phyloP scores from a whole-genome alignment of 139 green algal species.

The Chlorella vulgaris region DNA sequence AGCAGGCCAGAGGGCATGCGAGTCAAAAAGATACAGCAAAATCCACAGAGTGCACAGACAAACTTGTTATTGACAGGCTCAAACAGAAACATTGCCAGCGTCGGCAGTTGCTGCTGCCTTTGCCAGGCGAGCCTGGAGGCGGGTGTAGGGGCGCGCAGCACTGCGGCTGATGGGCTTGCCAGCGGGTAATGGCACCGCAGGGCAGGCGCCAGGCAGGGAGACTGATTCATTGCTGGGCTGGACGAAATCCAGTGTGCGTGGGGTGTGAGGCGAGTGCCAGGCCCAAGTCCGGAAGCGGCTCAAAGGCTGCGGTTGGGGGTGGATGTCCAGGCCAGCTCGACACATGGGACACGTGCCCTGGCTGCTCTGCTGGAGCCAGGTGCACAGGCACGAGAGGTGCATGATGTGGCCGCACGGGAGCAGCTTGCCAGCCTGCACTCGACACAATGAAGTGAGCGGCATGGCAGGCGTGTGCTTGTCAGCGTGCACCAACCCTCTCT shows the following conservation, averaged over 20 bases:
- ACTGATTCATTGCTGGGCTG: too few relatives aligned
- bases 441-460: neutral
- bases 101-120: neutral
- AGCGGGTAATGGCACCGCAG: too few relatives aligned
- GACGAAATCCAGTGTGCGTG: too few relatives aligned
- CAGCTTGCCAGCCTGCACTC: conserved; percentile 79
- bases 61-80: too few relatives aligned
- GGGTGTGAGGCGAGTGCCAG: too few relatives aligned
- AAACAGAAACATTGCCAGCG: too few relatives aligned
- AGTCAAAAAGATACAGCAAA: too few relatives aligned
- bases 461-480: neutral
- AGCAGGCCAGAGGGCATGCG: too few relatives aligned
- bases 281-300: too few relatives aligned
- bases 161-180: neutral
- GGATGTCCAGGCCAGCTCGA: conserved; percentile 78
- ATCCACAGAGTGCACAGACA: too few relatives aligned
- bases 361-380: conserved; percentile 91
- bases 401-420: conserved; percentile 94
- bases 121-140: neutral
- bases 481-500: too few relatives aligned
- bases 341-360: conserved; percentile 86
- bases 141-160: neutral
- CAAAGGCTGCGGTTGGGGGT: neutral
- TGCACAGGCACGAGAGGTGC: conserved; percentile 94
- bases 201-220: too few relatives aligned